Base-by-base conservation (phyloP, 345 rosid species). In the Boechera stricta region DNA sequence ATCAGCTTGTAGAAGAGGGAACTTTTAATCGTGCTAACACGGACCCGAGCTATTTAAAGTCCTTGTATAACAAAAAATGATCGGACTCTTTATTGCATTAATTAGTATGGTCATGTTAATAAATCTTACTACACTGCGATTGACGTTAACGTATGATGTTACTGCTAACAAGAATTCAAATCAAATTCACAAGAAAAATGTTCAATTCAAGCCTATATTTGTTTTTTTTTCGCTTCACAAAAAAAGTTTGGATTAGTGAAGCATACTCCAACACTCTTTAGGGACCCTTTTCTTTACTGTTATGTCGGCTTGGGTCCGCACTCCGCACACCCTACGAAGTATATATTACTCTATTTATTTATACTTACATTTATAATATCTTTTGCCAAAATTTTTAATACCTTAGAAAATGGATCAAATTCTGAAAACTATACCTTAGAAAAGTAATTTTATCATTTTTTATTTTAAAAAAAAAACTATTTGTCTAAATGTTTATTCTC, bases 101-200 rank as follows among this genome's bases (percentile, higher is more conserved):
- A 67, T 29, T 36, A 47, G 4, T 39, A 31, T 51, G 69, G 69
- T 41, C 79, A 76, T 74, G 69, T 59, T 76, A 39, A 76, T 66
- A 74, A 64, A 71, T 68, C 38, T 76, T 60, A 51, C 51, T 61
- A 76, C 47, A 60, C 11, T 60, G 21, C 63, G 31, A 60, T 60
- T 76, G 79, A 76, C 54, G 71, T 77, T 70, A 69, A 72, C 81
- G 67, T 77, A 35, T 77, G 81, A 77, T 77, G 77, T 77, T 77
- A 77, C 77, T 55, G 28, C 26, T 71, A 77, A 56, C 61, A 28
- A 45, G 12, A 45, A 15, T 47, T 64, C 15, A 44, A 64, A 15
- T 45, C 36, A 10, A 44, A 45, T 64, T 45, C 5, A 28, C 53
- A 45, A 64, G n/a, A 42, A 13, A 13, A 21, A 26, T 11, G 7